phyloP scores from a whole-genome alignment of 805 yeast species.

The Lipomyces starkeyi region DNA sequence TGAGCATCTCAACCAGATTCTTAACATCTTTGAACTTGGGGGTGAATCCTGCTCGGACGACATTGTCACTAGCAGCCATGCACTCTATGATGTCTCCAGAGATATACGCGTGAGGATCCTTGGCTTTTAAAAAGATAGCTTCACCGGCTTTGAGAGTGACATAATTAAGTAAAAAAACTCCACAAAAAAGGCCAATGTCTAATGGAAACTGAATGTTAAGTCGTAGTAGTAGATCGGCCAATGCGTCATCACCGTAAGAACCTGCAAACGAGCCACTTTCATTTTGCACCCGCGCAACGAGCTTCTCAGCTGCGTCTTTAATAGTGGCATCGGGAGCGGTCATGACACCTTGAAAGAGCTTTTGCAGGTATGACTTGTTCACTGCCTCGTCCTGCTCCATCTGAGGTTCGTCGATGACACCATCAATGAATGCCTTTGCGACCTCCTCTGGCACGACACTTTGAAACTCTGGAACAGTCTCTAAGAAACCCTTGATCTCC shows the following conservation, averaged over 20 bases:
- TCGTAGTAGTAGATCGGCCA: slow-evolving; percentile 76
- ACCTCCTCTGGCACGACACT: slow-evolving; percentile 71
- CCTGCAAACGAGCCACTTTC: slow-evolving; percentile 64
- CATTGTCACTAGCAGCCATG: slow-evolving; percentile 99
- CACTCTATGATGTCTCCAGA: slow-evolving; percentile 98
- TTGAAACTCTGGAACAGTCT: slow-evolving; percentile 75
- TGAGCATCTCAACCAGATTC: slow-evolving; percentile 86
- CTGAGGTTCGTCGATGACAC: slow-evolving; percentile 45
- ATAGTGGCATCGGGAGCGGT: slow-evolving; percentile 70
- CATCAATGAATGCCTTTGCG: slow-evolving; percentile 46
- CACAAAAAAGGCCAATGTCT: slow-evolving; percentile 95
- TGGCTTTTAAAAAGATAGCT: slow-evolving; percentile 95
- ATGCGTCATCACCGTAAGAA: slow-evolving; percentile 51
- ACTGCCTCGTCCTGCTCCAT: slow-evolving; percentile 54
- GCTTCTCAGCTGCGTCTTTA: slow-evolving; percentile 59
- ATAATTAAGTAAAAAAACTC: slow-evolving; percentile 90
- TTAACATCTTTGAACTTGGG: slow-evolving; percentile 97
- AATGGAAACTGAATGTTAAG: slow-evolving; percentile 87
- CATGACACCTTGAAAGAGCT: slow-evolving; percentile 84
- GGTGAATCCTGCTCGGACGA: slow-evolving; percentile 98
- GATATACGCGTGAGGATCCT: slow-evolving; percentile 98
- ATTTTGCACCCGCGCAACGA: slow-evolving; percentile 67
- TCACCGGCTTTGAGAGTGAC: slow-evolving; percentile 83
- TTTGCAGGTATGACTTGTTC: slow-evolving; percentile 72
- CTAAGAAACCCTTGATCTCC: slow-evolving; percentile 71